Conservation (phyloP, 139 green algal species). For the Chlamydomonas applanata region DNA sequence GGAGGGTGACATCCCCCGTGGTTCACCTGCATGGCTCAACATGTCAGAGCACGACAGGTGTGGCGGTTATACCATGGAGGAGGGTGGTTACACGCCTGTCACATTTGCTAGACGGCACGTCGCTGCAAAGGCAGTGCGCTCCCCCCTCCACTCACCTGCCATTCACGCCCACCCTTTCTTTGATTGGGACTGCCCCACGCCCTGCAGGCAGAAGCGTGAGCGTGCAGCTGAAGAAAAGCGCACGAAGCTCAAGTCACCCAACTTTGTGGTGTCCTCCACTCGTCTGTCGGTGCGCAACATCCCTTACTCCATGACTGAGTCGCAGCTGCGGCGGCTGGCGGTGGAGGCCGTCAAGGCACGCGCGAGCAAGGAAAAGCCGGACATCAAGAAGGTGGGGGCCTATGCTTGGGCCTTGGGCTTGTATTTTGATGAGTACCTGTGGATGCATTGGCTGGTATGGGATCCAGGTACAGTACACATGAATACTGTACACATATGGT, state of each 20-base stretch:
- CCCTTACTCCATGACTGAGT: constrained; percentile 64
- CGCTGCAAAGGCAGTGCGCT: no score
- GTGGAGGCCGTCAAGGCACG: constrained; percentile 66
- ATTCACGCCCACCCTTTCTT: no score
- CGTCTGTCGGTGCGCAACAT: constrained; percentile 80
- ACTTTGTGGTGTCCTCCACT: constrained; percentile 86
- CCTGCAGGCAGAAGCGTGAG: constrained; percentile 54
- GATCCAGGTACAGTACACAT: neutral
- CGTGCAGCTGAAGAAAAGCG: constrained; percentile 68
- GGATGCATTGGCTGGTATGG: neutral
- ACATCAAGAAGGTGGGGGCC: constrained; percentile 53
- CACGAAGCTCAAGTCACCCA: constrained; percentile 87
- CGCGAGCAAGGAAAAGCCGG: constrained; percentile 77
- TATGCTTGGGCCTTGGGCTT: no score
- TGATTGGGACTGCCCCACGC: no score
- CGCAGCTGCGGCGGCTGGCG: constrained; percentile 35
- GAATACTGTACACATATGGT: neutral
- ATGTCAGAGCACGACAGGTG: constrained; percentile 78
- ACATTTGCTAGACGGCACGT: no score
- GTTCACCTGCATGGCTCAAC: constrained; percentile 61
- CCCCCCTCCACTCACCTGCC: no score
- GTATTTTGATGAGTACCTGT: no score
- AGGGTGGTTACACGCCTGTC: no score
- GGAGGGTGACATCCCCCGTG: constrained; percentile 82
- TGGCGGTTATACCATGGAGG: no score